A percentile compares a stretch with the other conserved stretches of the same genome.
Conservation (phyloP, 78 protist species). For the Dictyostelium purpureum region DNA sequence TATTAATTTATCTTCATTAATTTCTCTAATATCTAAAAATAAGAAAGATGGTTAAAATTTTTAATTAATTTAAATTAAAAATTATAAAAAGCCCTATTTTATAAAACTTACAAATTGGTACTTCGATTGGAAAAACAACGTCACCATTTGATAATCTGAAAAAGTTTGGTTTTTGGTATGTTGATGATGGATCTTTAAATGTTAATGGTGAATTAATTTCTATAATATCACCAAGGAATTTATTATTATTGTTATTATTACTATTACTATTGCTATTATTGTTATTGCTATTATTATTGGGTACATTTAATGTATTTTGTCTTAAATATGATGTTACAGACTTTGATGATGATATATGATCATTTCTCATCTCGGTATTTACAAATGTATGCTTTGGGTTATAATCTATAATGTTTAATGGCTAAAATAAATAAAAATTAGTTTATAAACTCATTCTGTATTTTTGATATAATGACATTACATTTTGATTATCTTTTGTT, state of each 20-base stretch:
- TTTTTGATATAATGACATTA: background rate
- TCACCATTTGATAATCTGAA: constrained; percentile 78
- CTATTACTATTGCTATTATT: background rate
- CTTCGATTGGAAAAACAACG: constrained; percentile 58
- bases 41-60: background rate
- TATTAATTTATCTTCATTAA: constrained; percentile 67
- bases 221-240: constrained; percentile 39
- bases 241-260: background rate
- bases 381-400: constrained; percentile 72
- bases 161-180: constrained; percentile 63
- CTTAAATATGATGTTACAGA: constrained; percentile 46
- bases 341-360: constrained; percentile 65
- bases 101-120: constrained; percentile 59
- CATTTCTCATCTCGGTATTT: constrained; percentile 58
- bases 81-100: background rate
- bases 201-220: constrained; percentile 64
- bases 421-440: background rate
- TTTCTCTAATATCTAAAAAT: constrained; percentile 43
- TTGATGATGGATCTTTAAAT: constrained; percentile 20
- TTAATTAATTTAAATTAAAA: background rate
- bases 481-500: constrained; percentile 22
- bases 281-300: background rate
- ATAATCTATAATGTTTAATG: constrained; percentile 60
- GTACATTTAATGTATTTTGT: constrained; percentile 4
- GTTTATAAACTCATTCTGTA: background rate